Conservation (phyloP, 805 yeast species). For the Geotrichum ghanense region DNA sequence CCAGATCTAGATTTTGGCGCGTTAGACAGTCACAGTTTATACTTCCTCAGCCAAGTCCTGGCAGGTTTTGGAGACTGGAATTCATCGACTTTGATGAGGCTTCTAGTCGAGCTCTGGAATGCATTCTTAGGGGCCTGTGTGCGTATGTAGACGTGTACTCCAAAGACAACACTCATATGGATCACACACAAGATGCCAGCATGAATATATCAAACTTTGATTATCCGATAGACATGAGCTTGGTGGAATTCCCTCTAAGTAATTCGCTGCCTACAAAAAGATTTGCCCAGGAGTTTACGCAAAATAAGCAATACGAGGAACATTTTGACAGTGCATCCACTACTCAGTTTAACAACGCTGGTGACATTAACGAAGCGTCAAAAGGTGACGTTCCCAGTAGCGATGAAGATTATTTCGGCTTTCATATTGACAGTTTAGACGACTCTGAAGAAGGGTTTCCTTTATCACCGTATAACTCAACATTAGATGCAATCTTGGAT, state of each 20-base stretch:
- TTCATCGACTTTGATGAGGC: slow-evolving; percentile 1
- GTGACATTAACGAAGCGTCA: not conserved
- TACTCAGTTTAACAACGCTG: not conserved
- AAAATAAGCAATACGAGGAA: no score
- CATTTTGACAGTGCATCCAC: not conserved
- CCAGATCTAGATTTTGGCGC: slow-evolving; percentile 47
- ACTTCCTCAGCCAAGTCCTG: slow-evolving; percentile 61
- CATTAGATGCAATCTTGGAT: slow-evolving; percentile 18
- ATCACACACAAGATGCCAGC: no score
- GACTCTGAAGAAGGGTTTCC: no score
- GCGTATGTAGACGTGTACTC: not conserved
- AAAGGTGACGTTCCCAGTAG: no score
- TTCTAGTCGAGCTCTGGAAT: not conserved
- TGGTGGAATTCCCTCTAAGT: not conserved
- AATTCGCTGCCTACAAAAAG: not conserved
- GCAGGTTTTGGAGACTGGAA: slow-evolving; percentile 56
- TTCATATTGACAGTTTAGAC: not conserved
- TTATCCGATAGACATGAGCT: not conserved
- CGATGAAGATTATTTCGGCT: not conserved
- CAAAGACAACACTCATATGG: not conserved
- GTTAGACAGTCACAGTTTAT: slow-evolving; percentile 39
- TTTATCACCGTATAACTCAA: slow-evolving; percentile 17
- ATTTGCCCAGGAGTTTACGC: not conserved
- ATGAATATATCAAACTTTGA: no score
- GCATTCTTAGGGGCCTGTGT: not conserved